phyloP scores from a whole-genome alignment of 192 early-diverging fungal genomes.

The Coemansia sp. region DNA sequence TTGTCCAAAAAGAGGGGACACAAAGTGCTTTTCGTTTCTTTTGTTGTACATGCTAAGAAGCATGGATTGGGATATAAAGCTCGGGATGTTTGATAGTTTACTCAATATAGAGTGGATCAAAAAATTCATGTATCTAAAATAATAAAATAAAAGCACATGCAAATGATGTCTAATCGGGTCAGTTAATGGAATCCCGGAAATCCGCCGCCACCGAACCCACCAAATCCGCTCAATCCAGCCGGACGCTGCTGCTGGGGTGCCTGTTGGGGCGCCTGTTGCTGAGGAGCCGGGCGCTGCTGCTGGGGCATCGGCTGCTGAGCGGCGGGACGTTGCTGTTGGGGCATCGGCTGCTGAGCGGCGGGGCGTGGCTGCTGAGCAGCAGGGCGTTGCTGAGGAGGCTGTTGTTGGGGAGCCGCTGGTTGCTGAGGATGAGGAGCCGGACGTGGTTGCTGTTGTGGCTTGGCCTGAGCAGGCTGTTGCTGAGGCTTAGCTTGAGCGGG shows the following conservation, averaged over 20 bases:
- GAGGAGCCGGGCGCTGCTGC: constrained; percentile 6
- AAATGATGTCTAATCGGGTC: no score
- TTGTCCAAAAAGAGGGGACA: no score
- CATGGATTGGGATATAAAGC: not conserved
- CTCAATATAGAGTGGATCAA: not conserved
- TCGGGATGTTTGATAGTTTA: not conserved
- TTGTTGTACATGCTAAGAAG: not conserved
- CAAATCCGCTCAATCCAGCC: constrained; percentile 12
- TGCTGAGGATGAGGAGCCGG: constrained; percentile 11
- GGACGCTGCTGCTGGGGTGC: not conserved
- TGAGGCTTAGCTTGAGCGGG: not conserved
- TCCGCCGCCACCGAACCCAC: constrained; percentile 12
- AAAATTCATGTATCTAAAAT: not conserved
- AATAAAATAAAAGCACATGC: not conserved
- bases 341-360: not conserved
- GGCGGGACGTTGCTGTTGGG: not conserved
- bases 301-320: not conserved
- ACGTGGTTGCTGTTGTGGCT: constrained; percentile 6
- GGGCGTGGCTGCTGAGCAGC: constrained; percentile 6
- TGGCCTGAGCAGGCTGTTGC: constrained; percentile 15
- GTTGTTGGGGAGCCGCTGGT: not conserved
- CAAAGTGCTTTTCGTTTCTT: not conserved
- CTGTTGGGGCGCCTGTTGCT: not conserved
- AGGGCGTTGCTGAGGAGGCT: not conserved
- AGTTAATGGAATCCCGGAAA: constrained; percentile 36